Conservation (phyloP, 176 grass and related monocot genomes). For the Eleusine coracana region DNA sequence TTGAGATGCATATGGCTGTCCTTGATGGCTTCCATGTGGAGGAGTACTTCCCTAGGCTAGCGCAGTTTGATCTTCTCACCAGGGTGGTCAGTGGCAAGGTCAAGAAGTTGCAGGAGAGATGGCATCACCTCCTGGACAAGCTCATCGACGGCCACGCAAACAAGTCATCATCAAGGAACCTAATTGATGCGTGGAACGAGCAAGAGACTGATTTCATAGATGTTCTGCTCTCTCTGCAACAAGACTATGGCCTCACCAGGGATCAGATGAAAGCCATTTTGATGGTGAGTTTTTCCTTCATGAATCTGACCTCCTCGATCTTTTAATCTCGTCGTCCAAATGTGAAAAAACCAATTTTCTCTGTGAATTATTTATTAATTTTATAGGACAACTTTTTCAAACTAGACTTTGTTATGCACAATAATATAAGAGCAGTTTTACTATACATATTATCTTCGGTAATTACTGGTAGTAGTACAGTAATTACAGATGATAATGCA, state of each 20-base stretch:
- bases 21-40: constrained; percentile 40
- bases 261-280: constrained; percentile 13
- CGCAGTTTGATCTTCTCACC: not conserved
- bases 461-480: no score
- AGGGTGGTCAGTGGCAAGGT: constrained; percentile 34
- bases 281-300: constrained; percentile 12
- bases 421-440: no score
- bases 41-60: constrained; percentile 43
- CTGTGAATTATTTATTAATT: no score
- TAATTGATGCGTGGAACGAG: not conserved
- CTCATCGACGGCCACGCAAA: constrained; percentile 34
- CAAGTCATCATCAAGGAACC: not conserved
- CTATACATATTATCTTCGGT: no score
- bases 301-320: no score
- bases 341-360: no score
- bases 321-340: no score
- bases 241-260: not conserved
- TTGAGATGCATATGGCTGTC: not conserved
- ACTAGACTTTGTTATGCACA: no score
- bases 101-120: not conserved
- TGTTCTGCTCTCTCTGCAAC: constrained; percentile 7
- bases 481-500: no score
- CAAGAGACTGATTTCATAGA: constrained; percentile 10
- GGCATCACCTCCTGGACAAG: constrained; percentile 43
- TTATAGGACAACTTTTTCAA: no score